Conservation (phyloP, 306 rosid genomes). For the Gleditsia sinensis region DNA sequence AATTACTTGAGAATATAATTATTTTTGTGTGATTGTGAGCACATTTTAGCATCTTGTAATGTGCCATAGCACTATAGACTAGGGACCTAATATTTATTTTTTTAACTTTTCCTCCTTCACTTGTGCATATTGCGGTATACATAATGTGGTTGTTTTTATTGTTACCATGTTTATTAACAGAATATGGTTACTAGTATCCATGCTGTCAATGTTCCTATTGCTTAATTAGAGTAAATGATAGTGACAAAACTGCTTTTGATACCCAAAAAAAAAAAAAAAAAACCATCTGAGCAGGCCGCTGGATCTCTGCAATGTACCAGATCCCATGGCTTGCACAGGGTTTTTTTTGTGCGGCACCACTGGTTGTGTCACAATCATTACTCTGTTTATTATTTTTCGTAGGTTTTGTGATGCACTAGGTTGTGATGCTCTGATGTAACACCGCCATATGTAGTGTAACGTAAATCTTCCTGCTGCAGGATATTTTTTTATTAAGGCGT, state of each 20-base stretch:
- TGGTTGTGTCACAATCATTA: not conserved
- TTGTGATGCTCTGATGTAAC: constrained; percentile 17
- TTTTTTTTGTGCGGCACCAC: not conserved
- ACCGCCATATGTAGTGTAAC: constrained; percentile 22
- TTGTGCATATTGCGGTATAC: not conserved
- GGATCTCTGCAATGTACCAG: no score
- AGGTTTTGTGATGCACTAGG: not conserved
- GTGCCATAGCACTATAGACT: constrained; percentile 21
- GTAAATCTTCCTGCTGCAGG: constrained; percentile 49
- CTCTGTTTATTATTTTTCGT: not conserved
- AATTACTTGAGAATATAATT: constrained; percentile 9
- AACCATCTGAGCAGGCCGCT: not conserved
- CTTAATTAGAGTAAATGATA: not conserved
- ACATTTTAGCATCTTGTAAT: constrained; percentile 11
- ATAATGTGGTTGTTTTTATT: constrained; percentile 27
- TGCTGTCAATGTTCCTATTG: not conserved
- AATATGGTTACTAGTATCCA: not conserved
- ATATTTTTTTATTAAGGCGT: constrained; percentile 73
- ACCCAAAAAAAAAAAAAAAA: not conserved
- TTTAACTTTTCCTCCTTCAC: not conserved
- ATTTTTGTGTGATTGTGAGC: not conserved
- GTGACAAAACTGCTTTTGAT: not conserved
- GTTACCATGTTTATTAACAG: not conserved
- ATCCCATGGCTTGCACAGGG: not conserved
- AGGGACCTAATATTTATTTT: not conserved